Evolutionary conservation across 257 asterid species (phyloP), one percentile per base, ranked within the genome.

Genomic region (Salvia splendens): DNA sequence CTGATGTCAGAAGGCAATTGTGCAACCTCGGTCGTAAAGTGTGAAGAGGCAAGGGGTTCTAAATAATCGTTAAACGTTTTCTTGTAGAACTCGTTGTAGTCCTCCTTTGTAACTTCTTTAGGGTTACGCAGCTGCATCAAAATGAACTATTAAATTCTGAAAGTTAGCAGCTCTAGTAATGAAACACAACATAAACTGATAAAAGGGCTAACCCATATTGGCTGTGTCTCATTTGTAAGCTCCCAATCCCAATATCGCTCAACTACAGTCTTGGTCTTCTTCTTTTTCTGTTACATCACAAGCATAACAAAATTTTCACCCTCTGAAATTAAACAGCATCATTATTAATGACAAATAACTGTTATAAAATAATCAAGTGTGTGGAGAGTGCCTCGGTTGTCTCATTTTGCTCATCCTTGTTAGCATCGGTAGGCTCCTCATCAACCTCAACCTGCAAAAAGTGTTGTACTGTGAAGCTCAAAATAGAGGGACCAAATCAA

Each of bases 191-290:
- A 65, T 47, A 53, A 8, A n/a, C 61, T 59, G 52, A 36, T 66
- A 10, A 56, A 62, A 48, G 61, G 64, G 69, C 92, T 84, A 66
- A 94, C 99, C 99, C 99, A 94, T 84, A 88, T 78, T 40, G 99
- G 96, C 69, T 87, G 95, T 64, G 96, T 91, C 84, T 94, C 99
- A 76, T 94, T 94, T 20, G 88, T 78, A 45, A 91, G 95, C 75
- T 91, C 96, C 99, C 99, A 94, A 61, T 94, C 99, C 99, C 99
- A 94, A 75, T 94, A 91, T 52, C 82, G 83, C 74, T 94, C 99
- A 63, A 91, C 89, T 12, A 94, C 87, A 6, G 90, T 94, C 85
- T 91, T 88, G 42, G 97, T 91, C 75, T 91, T 94, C 92, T 91
- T 93, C 88, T 91, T 94, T 75, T 88, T 91, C 96, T 88, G 88